Conservation (phyloP, 164 flowering plant genomes). For the Berberis thunbergii region DNA sequence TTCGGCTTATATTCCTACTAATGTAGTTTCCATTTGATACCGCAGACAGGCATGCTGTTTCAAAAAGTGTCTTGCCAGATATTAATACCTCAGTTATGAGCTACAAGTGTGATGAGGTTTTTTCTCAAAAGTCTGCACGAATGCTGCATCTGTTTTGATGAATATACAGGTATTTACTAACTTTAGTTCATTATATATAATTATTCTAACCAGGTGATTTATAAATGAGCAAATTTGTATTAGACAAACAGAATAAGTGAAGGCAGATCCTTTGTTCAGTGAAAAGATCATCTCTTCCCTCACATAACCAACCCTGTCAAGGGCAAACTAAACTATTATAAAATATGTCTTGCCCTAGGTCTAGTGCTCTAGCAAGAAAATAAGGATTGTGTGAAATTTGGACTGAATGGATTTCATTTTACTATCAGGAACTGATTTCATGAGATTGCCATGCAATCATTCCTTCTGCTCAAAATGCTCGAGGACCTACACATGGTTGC, state of each 20-base stretch:
- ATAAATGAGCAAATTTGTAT: too few species aligned
- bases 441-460: constrained; percentile 73
- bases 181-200: too few species aligned
- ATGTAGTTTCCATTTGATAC: neutral
- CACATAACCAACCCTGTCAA: too few species aligned
- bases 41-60: constrained; percentile 63
- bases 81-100: constrained; percentile 54
- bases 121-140: constrained; percentile 45
- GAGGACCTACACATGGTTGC: constrained; percentile 61
- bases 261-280: too few species aligned
- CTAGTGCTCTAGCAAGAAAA: neutral
- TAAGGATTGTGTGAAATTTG: neutral
- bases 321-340: too few species aligned
- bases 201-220: too few species aligned
- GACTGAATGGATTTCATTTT: neutral
- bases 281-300: too few species aligned
- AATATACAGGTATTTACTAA: constrained; percentile 51
- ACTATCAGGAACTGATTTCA: constrained; percentile 62
- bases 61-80: constrained; percentile 51
- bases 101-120: constrained; percentile 52
- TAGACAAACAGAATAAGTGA: too few species aligned
- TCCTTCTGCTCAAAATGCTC: constrained; percentile 83
- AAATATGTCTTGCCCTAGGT: too few species aligned
- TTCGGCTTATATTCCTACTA: too few species aligned
- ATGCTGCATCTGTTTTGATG: constrained; percentile 76